These are phyloP conservation scores for Pichia sp. DNA, from an alignment of 1,139 yeast genomes.

Conservation along the genomic window DNA sequence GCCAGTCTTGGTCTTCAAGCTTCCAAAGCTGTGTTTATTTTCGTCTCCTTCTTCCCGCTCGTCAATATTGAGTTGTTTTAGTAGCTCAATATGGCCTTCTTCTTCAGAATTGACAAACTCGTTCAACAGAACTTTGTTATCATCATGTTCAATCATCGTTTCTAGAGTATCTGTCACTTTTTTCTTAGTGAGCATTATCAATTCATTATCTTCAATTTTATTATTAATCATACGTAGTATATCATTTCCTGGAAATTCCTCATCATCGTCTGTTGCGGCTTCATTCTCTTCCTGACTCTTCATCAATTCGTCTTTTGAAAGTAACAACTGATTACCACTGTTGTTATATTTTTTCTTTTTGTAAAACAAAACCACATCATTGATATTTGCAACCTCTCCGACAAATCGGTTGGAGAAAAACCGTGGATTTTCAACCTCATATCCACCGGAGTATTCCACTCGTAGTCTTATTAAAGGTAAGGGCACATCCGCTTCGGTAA, in stretches of 20 bases:
- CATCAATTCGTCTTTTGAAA: not conserved
- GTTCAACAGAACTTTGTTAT: conserved; percentile 65
- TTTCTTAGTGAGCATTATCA: conserved; percentile 65
- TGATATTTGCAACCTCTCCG: conserved; percentile 83
- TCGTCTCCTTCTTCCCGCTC: not conserved
- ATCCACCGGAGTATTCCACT: conserved; percentile 87
- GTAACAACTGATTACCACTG: not conserved
- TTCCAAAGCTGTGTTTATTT: not conserved
- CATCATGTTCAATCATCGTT: conserved; percentile 54
- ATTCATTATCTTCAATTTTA: conserved; percentile 51
- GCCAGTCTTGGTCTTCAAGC: not conserved
- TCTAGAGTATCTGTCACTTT: conserved; percentile 72
- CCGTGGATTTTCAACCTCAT: conserved; percentile 84
- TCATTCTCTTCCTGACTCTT: conserved; percentile 17
- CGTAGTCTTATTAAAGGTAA: conserved; percentile 74
- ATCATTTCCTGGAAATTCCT: conserved; percentile 23
- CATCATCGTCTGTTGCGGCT: conserved; percentile 31
- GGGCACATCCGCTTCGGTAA: conserved; percentile 32
- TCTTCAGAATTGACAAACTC: conserved; percentile 64
- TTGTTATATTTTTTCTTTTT: conserved; percentile 32
- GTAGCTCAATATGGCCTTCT: conserved; percentile 47
- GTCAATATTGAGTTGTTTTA: conserved; percentile 36
- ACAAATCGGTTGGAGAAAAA: conserved; percentile 86
- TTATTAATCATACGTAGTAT: conserved; percentile 56
- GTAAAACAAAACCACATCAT: conserved; percentile 72